Conservation (phyloP, 169 alveolate genomes). For the Eimeria maxima region DNA sequence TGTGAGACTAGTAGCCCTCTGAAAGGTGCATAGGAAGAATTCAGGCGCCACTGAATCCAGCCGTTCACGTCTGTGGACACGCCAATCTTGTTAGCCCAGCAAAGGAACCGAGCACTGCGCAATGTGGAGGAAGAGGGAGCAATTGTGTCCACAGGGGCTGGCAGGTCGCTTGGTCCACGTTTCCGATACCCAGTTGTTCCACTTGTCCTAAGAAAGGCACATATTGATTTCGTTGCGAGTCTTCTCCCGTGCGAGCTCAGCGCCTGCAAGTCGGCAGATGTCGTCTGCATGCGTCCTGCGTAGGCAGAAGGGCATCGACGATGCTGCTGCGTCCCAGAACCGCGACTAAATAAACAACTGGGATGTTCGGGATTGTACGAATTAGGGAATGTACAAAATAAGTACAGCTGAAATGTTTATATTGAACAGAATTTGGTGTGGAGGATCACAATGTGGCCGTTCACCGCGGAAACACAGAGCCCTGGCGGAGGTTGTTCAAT, state of each 20-base stretch:
- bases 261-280: neutral
- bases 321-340: neutral
- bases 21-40: neutral
- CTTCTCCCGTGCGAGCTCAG: neutral
- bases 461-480: neutral
- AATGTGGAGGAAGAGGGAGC: neutral
- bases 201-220: neutral
- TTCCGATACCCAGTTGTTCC: neutral
- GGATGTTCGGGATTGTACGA: too few relatives aligned
- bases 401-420: neutral
- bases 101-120: neutral
- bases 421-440: neutral
- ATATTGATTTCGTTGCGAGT: neutral
- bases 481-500: neutral
- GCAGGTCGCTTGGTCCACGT: neutral
- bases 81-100: neutral
- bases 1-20: neutral
- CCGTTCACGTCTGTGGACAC: too few relatives aligned
- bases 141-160: neutral
- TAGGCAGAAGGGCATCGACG: slow-evolving; percentile 30
- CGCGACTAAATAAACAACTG: neutral
- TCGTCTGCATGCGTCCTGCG: neutral
- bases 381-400: neutral
- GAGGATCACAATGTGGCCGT: neutral
- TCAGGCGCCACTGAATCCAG: neutral